Conservation (phyloP, 1,284 basidiomycete genomes). For the Leccinum subrobustum region DNA sequence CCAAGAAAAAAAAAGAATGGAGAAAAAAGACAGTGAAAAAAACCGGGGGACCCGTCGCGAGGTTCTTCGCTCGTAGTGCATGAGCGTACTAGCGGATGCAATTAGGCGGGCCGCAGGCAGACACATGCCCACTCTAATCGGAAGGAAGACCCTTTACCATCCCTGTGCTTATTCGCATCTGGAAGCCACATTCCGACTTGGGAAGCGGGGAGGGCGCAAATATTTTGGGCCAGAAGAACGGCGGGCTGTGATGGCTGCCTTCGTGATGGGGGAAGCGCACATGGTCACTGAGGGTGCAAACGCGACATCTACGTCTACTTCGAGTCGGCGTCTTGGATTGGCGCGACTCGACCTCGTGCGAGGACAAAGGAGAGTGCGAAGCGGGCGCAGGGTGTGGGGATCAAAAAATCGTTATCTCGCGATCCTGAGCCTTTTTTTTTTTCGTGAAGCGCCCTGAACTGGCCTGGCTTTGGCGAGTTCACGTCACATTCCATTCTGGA, state of each 20-base stretch:
- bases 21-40: background rate
- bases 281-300: background rate
- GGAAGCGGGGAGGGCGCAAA: slow-evolving; percentile 14
- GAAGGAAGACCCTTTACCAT: slow-evolving; percentile 28
- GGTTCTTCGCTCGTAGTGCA: slow-evolving; percentile 24
- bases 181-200: slow-evolving; percentile 20
- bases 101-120: slow-evolving; percentile 30
- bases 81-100: slow-evolving; percentile 27
- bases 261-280: slow-evolving; percentile 24
- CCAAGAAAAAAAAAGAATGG: background rate
- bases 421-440: slow-evolving; percentile 22
- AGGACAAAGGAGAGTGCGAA: slow-evolving; percentile 10
- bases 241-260: slow-evolving; percentile 18
- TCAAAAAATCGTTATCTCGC: slow-evolving; percentile 32
- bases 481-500: slow-evolving; percentile 27
- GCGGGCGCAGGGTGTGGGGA: slow-evolving; percentile 3
- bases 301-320: background rate
- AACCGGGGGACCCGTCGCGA: slow-evolving; percentile 11
- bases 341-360: slow-evolving; percentile 20
- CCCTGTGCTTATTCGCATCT: slow-evolving; percentile 19
- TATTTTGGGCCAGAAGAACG: slow-evolving; percentile 16
- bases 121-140: slow-evolving; percentile 24
- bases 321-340: slow-evolving; percentile 27
- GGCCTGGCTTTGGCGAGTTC: slow-evolving; percentile 18
- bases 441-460: slow-evolving; percentile 12